Conservation (phyloP, 148 eudicot genomes). For the Nepenthes mirabilis region DNA sequence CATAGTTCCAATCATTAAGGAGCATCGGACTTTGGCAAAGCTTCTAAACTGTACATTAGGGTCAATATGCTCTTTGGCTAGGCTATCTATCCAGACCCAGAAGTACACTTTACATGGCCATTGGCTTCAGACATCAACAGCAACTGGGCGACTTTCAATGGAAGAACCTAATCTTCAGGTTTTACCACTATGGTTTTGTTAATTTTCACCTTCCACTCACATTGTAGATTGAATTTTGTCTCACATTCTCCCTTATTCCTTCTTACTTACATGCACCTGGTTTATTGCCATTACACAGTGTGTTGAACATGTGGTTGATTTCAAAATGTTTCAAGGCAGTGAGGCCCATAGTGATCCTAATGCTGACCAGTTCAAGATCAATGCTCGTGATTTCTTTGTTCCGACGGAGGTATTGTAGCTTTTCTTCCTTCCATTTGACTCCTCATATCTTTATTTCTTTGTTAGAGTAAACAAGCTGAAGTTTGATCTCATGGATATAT, state of each 20-base stretch:
- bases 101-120: conserved; percentile 83
- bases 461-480: too few species aligned
- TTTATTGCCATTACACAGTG: conserved; percentile 36
- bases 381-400: conserved; percentile 80
- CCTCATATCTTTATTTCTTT: not conserved
- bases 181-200: not conserved
- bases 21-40: conserved; percentile 91
- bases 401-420: conserved; percentile 57
- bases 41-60: conserved; percentile 84
- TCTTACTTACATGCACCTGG: not conserved
- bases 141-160: conserved; percentile 95
- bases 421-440: not conserved
- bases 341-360: conserved; percentile 28
- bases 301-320: conserved; percentile 86
- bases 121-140: conserved; percentile 99
- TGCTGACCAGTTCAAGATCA: conserved; percentile 29
- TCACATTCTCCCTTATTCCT: not conserved
- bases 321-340: conserved; percentile 30
- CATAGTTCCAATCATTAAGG: conserved; percentile 81
- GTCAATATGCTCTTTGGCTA: conserved; percentile 79
- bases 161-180: conserved; percentile 99
- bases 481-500: not conserved
- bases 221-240: not conserved
- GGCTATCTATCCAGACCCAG: conserved; percentile 64
- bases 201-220: not conserved